Evolutionary conservation across 148 eudicot species (phyloP), one percentile per base, ranked within the genome.

Genomic region (Rheum nobile): DNA sequence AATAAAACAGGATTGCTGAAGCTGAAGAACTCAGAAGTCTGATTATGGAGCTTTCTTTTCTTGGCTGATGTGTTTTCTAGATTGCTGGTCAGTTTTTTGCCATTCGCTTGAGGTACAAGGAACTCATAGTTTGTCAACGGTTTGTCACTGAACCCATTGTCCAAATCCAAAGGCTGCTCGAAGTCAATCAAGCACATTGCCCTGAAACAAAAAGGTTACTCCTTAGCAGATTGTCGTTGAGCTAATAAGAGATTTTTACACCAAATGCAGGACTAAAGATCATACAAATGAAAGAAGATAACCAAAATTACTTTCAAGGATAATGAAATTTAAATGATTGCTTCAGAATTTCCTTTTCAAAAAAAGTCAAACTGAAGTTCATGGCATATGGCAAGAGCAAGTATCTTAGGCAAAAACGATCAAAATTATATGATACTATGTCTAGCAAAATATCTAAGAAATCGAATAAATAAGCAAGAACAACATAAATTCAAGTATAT

Each of bases 101-200:
- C 80, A 21, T 79, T 88, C 47, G 84, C 93, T 31, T 73, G 70
- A 52, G 86, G 89, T 19, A 85, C 80, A 21, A 91, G 89, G 83
- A 80, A 76, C 81, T 78, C 83, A 71, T 75, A 75, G 70, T 78
- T 82, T 43, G 75, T 82, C 19, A 82, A 46, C 67, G 80, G 6
- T 57, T 81, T 83, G 43, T 52, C 70, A 74, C 75, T 78, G 10
- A 1, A 35, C 3, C 37, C 37, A 35, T 78, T 85, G 54, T 82
- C 95, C 24, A 71, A 72, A 70, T 85, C 90, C 28, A 90, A 81
- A 44, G 92, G 96, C 85, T 79, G 77, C 77, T 84, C 89, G 71
- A 94, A 90, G 83, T 95, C 93, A 72, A 95, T 91, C 77, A 82
- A 78, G 82, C 97, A 91, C 96, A 90, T 91, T 6, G 98, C 93